Base-by-base conservation (phyloP, 1,284 basidiomycete species). In the Athelia psychrophila region DNA sequence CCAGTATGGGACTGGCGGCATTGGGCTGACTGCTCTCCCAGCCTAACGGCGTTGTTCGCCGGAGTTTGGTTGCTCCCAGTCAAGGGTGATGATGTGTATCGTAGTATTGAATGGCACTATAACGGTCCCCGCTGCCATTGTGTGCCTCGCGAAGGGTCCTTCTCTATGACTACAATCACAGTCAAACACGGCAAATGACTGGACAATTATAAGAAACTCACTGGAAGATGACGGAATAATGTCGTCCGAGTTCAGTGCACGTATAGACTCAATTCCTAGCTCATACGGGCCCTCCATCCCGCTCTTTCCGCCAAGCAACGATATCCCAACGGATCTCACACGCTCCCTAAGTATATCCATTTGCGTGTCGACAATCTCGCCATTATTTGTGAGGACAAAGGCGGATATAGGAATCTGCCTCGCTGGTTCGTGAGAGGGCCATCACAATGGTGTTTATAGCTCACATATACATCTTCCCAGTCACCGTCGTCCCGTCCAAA, bases 401-500 rank as follows among this genome's bases (percentile, higher is more conserved):
- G 81, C 84, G 50, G 80, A 72, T 60, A 95, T 84, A 0, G 93
- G 91, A 50, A 95, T 85, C 88, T 93, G 56, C 19, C 48, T 50
- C 47, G 15, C 18, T 10, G 44, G 33, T 57, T 40, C 60, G 44
- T 48, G 49, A 49, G 47, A 2, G 47, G 54, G 35, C 38, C 38
- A 33, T 47, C 42, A 44, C 30, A 25, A 33, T 54, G 40, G 49
- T 30, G 13, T 13, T 30, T 13, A 13, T 3, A 10, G 77, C 86
- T 63, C 58, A 92, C 92, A 59, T 88, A 84, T 10, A 95, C 70
- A 60, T 93, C 88, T 66, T 95, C 90, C 93, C 94, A 96, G 10
- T 76, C 74, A 16, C 85, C 86, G 50, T 90, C 84, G 20, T 76
- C 73, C 48, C 81, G 77, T 51, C 80, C 75, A 65, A 95, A 90